Conservation (phyloP, 495 filamentous ascomycete species). For the Copromyces sp. region DNA sequence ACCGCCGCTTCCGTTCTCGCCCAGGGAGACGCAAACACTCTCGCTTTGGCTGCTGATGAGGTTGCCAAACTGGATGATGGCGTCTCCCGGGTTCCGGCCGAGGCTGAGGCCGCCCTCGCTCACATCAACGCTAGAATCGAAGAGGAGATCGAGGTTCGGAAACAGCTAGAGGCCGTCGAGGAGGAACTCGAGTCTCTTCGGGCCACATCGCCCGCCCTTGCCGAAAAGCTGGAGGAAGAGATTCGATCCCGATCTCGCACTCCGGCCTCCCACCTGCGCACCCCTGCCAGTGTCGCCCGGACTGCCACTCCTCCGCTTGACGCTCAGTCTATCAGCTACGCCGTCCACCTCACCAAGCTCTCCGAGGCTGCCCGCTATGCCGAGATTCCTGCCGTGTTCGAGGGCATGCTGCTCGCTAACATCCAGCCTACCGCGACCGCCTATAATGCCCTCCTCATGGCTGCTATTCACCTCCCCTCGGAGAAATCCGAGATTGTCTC, state of each 20-base stretch:
- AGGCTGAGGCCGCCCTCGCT: conserved; percentile 34
- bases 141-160: conserved; percentile 36
- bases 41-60: conserved; percentile 23
- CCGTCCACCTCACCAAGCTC: conserved; percentile 65
- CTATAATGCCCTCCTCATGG: conserved; percentile 81
- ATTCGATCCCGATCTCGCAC: conserved; percentile 29
- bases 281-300: conserved; percentile 31
- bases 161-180: conserved; percentile 34
- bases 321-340: conserved; percentile 55
- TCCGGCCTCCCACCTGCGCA: conserved; percentile 28
- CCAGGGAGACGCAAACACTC: conserved; percentile 39
- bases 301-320: conserved; percentile 37
- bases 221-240: conserved; percentile 27
- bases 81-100: conserved; percentile 15
- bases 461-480: conserved; percentile 63
- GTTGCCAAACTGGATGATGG: conserved; percentile 7
- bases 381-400: conserved; percentile 83
- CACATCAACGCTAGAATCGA: conserved; percentile 42
- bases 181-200: conserved; percentile 31
- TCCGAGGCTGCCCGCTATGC: conserved; percentile 56
- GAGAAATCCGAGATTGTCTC: conserved; percentile 70
- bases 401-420: conserved; percentile 68
- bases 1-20: conserved; percentile 36
- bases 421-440: conserved; percentile 69
- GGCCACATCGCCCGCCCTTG: conserved; percentile 25